These are phyloP conservation scores for Diutina pseudorugosa DNA, from an alignment of 1,139 yeast species.

Conservation along the genomic window DNA sequence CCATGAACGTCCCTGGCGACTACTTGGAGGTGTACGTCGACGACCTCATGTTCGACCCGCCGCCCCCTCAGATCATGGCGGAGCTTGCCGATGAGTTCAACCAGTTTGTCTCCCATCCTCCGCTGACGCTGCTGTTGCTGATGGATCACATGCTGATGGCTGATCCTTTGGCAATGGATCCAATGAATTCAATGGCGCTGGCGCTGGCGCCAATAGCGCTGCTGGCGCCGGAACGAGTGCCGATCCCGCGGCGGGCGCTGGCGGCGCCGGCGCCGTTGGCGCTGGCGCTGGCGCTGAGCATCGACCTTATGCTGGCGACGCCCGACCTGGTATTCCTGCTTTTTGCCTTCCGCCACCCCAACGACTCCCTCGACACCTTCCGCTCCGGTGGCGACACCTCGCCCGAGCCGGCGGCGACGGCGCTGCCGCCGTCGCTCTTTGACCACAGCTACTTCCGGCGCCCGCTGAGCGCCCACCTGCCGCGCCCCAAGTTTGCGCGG, in stretches of 20 bases:
- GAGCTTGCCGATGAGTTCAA: neutral
- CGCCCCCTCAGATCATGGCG: neutral
- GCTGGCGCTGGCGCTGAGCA: neutral
- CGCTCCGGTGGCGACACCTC: neutral
- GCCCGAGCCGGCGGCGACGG: neutral
- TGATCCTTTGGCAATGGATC: no score
- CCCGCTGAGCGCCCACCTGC: neutral
- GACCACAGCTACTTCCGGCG: neutral
- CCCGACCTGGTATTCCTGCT: neutral
- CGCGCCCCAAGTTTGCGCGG: neutral
- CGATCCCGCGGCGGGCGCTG: neutral
- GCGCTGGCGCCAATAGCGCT: neutral
- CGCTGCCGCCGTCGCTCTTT: neutral
- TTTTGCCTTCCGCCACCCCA: neutral
- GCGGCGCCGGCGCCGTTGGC: neutral
- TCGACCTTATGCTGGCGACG: neutral
- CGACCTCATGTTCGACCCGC: neutral
- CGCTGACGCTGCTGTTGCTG: no score
- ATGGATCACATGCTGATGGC: no score
- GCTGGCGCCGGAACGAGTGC: neutral
- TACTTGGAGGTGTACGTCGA: neutral
- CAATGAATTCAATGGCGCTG: no score
- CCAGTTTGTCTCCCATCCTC: neutral
- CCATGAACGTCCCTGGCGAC: neutral
- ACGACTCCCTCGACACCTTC: neutral